phyloP scores from a whole-genome alignment of 169 alveolate species.

The Plasmodium ovale region DNA sequence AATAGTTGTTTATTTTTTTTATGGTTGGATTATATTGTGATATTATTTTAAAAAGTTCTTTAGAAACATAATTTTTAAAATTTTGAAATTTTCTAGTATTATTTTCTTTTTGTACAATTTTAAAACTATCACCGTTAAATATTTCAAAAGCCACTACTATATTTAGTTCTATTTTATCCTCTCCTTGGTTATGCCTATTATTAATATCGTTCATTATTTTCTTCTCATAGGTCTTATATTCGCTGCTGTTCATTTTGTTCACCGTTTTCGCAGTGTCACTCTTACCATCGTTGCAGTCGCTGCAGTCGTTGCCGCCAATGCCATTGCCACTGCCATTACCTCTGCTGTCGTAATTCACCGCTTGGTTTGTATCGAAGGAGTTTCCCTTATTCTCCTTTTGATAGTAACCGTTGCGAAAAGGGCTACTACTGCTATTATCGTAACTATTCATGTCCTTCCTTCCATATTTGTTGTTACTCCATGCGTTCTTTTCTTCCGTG shows the following conservation, averaged over 20 bases:
- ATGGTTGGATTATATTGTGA: conserved; percentile 55
- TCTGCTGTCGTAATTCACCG: not conserved
- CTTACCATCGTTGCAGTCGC: not conserved
- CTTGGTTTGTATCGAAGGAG: not conserved
- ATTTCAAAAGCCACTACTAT: conserved; percentile 72
- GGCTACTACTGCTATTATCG: not conserved
- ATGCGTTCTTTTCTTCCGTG: not conserved
- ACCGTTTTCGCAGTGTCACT: not conserved
- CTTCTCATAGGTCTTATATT: conserved; percentile 20
- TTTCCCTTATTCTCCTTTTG: conserved; percentile 6
- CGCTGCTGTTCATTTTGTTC: conserved; percentile 57
- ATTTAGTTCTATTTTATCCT: conserved; percentile 47
- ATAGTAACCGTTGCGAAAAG: not conserved
- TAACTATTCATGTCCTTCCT: not conserved
- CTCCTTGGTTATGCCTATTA: conserved; percentile 23
- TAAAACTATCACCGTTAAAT: conserved; percentile 34
- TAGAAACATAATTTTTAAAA: conserved; percentile 62
- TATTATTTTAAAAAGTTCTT: conserved; percentile 56
- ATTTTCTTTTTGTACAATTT: conserved; percentile 67
- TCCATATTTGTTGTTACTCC: not conserved
- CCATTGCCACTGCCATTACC: not conserved
- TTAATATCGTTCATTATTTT: conserved; percentile 34
- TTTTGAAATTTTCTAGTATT: conserved; percentile 39
- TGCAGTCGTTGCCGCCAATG: not conserved
- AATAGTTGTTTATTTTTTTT: conserved; percentile 45